Evolutionary conservation across 768 basidiomycete genomes (phyloP).

Genomic region (Scleroderma citrinum): DNA sequence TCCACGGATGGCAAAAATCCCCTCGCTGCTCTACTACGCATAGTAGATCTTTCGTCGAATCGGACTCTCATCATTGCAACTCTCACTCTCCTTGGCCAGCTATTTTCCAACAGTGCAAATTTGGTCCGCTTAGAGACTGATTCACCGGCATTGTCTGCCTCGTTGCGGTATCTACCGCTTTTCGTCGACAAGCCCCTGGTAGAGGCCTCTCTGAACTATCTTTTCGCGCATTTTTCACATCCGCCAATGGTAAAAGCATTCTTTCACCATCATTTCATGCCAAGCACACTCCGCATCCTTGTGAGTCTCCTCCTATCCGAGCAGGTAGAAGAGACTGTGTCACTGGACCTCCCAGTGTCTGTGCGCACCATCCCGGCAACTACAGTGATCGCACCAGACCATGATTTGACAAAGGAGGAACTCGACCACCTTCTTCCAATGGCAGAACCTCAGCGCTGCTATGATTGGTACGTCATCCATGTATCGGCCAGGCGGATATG

Average conservation of each 20-base stretch:
- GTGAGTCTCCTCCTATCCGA: constrained; percentile 63
- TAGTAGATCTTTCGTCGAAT: constrained; percentile 57
- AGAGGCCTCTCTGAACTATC: constrained; percentile 66
- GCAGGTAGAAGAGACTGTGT: constrained; percentile 63
- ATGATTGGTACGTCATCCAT: constrained; percentile 57
- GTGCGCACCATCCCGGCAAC: constrained; percentile 54
- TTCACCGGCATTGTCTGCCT: constrained; percentile 55
- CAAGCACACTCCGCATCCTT: constrained; percentile 61
- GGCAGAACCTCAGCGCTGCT: constrained; percentile 74
- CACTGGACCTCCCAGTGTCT: constrained; percentile 54
- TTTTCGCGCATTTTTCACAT: constrained; percentile 72
- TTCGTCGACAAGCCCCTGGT: constrained; percentile 63
- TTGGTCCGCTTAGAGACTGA: constrained; percentile 43
- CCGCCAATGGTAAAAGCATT: constrained; percentile 74
- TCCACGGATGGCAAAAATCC: constrained; percentile 41
- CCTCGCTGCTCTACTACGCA: constrained; percentile 48
- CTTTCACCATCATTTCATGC: constrained; percentile 64
- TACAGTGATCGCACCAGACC: constrained; percentile 43
- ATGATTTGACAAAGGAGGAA: constrained; percentile 69
- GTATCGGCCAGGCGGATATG: not conserved
- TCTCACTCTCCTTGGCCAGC: constrained; percentile 50
- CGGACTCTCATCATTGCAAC: constrained; percentile 70
- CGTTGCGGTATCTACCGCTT: constrained; percentile 69
- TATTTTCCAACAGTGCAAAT: constrained; percentile 62
- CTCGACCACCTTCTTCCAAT: constrained; percentile 50